Evolutionary conservation across 2,329 filamentous ascomycete species (phyloP), one percentile per base, ranked within the genome.

Genomic region (Talaromyces albobiverticillius): DNA sequence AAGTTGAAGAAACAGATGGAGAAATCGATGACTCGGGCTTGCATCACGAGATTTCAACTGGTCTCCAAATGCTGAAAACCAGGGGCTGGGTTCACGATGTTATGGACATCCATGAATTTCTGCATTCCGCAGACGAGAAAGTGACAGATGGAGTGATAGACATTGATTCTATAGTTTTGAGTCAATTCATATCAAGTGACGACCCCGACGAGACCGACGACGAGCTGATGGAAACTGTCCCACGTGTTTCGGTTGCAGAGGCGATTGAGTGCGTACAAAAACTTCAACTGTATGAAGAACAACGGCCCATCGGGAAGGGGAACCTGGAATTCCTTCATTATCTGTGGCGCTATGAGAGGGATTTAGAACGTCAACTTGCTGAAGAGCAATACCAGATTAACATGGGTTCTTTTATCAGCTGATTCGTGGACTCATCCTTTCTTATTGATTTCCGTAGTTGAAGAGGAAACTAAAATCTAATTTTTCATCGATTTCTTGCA

Each of bases 201-300:
- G 46, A 54, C 18, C 13, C 26, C 2, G 41, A 55, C 16, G 32
- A 40, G n/a, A 32, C 51, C 7, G 41, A 55, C 7, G 53, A 46
- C 7, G n/a, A 29, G 26, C 20, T 29, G n/a, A 18, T 23, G 14
- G 47, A 41, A 36, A 7, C 25, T 4, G n/a, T 41, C 25, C 47
- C 47, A 46, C 26, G n/a, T 25, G 38, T 51, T 9, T 46, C 53
- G 8, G 11, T 25, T n/a, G 11, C 31, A n/a, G 40, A 51, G 20
- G 53, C 48, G 11, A 11, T 55, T 9, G 26, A 51, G 23, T 26
- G 45, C 25, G 16, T 55, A 25, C 26, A 51, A 18, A 46, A 18
- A 18, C 53, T 55, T 26, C 53, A 47, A 18, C 48, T 51, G n/a
- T 40, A 51, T 23, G 53, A 55, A 40, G 53, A 55, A 34, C 53